Evolutionary conservation across 2,329 filamentous ascomycete genomes (phyloP), one percentile per base, ranked within the genome.

Genomic region (Phaeoacremonium minimum): DNA sequence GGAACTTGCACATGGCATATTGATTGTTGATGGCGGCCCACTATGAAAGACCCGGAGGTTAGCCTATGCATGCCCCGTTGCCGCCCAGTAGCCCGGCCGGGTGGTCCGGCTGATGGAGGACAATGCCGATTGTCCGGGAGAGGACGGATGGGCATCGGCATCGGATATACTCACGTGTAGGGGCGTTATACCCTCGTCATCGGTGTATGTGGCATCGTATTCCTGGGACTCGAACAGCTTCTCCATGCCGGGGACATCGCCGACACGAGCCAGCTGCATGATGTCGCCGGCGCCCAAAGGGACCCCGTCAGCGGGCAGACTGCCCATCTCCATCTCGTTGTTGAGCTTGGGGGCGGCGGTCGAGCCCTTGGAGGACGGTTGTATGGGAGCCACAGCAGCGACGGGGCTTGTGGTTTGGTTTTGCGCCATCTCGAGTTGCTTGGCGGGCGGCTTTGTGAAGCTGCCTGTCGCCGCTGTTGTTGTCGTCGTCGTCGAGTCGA

Each of bases 11-110:
- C 71, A 97, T 89, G 48, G 87, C 87, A 67, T 91, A 94, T 60
- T 96, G 93, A 57, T 97, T 97, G 68, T 98, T 98, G 61, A 98
- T 97, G 26, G 94, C 88, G 32, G 93, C 93, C 93, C 93, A 98
- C 88, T 98, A 57, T 36, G 48, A 40, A 36, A 30, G 17, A 30
- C 26, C n/a, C n/a, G n/a, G n/a, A n/a, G n/a, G n/a, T n/a, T n/a
- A n/a, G n/a, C n/a, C n/a, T n/a, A n/a, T n/a, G n/a, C n/a, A n/a
- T n/a, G n/a, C n/a, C n/a, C n/a, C n/a, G n/a, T n/a, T n/a, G n/a
- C n/a, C n/a, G n/a, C n/a, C n/a, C n/a, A n/a, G n/a, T n/a, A n/a
- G n/a, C n/a, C n/a, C n/a, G n/a, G n/a, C n/a, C n/a, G n/a, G n/a
- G n/a, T n/a, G n/a, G n/a, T n/a, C n/a, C n/a, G n/a, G n/a, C n/a